phyloP scores from a whole-genome alignment of 2,329 filamentous ascomycete species.

The Chalaropsis ovoidea region DNA sequence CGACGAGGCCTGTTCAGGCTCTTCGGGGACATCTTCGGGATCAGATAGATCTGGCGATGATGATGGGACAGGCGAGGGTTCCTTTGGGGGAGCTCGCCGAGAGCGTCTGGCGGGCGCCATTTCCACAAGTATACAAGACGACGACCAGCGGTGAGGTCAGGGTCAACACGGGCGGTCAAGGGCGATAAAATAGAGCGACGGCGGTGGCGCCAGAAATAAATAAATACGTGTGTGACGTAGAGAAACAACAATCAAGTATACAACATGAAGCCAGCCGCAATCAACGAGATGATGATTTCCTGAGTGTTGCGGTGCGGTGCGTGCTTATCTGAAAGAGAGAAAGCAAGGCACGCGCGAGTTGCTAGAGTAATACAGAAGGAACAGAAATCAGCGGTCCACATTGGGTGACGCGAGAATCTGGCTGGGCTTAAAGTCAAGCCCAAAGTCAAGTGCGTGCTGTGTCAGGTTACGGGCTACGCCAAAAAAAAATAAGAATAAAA shows the following conservation, averaged over 20 bases:
- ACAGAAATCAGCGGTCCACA: constrained; percentile 6
- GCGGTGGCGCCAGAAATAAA: not conserved
- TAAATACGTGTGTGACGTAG: not conserved
- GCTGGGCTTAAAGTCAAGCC: not conserved
- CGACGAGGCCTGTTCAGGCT: constrained; percentile 22
- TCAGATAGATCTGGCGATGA: constrained; percentile 24
- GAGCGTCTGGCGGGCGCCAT: constrained; percentile 25
- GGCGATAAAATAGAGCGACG: not conserved
- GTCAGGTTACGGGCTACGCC: not conserved
- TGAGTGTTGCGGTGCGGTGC: not conserved
- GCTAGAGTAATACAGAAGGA: constrained; percentile 13
- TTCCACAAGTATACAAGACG: constrained; percentile 6
- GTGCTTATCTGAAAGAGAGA: constrained; percentile 4
- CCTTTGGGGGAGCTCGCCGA: constrained; percentile 24
- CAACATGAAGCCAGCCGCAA: not conserved
- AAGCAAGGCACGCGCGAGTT: constrained; percentile 10
- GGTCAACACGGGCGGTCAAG: not conserved
- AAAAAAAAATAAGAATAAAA: not conserved
- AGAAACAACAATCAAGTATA: not conserved
- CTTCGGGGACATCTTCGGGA: constrained; percentile 22
- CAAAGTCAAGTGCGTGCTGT: not conserved
- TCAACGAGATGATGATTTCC: not conserved
- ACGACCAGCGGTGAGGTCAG: constrained; percentile 7
- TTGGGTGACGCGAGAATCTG: constrained; percentile 11
- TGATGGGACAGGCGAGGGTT: constrained; percentile 19